phyloP scores from a whole-genome alignment of 768 basidiomycete species.

The Thelephora ganbajun region DNA sequence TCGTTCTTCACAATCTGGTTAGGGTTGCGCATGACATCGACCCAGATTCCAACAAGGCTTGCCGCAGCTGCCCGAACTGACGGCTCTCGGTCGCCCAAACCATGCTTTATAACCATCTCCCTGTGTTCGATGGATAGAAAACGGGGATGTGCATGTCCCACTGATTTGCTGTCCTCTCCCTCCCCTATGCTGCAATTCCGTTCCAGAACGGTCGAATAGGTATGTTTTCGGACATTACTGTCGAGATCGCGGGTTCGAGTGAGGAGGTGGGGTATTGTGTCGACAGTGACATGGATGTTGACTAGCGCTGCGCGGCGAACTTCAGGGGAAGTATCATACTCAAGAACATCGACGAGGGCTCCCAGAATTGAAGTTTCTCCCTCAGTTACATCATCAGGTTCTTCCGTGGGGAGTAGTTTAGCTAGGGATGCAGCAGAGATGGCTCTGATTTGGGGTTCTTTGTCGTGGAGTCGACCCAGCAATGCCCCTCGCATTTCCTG shows the following conservation, averaged over 20 bases:
- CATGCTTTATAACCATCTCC: slow-evolving; percentile 65
- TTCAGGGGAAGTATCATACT: slow-evolving; percentile 72
- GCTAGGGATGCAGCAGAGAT: slow-evolving; percentile 73
- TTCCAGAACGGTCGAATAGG: slow-evolving; percentile 50
- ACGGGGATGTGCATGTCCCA: slow-evolving; percentile 49
- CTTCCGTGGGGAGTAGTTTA: slow-evolving; percentile 63
- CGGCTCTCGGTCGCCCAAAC: slow-evolving; percentile 76
- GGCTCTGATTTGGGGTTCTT: slow-evolving; percentile 60
- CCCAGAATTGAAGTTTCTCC: slow-evolving; percentile 42
- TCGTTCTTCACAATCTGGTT: slow-evolving; percentile 18
- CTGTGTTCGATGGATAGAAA: slow-evolving; percentile 58
- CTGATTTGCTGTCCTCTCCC: slow-evolving; percentile 12
- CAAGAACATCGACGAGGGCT: slow-evolving; percentile 51
- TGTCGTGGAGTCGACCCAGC: slow-evolving; percentile 65
- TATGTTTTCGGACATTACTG: slow-evolving; percentile 51
- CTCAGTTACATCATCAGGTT: slow-evolving; percentile 34
- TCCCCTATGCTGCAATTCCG: slow-evolving; percentile 22
- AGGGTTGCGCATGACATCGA: slow-evolving; percentile 40
- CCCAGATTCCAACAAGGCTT: slow-evolving; percentile 62
- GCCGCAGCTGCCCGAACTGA: slow-evolving; percentile 60
- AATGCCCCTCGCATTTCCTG: slow-evolving; percentile 42
- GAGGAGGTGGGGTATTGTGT: slow-evolving; percentile 54
- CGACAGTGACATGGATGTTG: slow-evolving; percentile 44
- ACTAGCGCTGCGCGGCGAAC: slow-evolving; percentile 72
- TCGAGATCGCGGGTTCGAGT: slow-evolving; percentile 74